These are phyloP conservation scores for Vitis rupestris DNA, from an alignment of 164 flowering plant species.

Conservation along the genomic window DNA sequence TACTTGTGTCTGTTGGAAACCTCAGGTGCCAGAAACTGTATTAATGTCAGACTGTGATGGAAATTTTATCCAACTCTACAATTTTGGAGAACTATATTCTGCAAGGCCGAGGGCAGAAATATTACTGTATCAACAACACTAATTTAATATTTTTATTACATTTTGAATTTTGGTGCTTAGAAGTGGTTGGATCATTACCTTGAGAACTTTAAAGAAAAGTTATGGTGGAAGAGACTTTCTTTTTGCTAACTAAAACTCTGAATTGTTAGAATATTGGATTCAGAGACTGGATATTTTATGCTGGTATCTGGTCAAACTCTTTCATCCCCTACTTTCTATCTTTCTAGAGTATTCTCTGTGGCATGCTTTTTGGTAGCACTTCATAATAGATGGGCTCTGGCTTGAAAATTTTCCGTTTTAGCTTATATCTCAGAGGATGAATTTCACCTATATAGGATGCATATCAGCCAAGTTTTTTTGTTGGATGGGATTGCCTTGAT, in stretches of 20 bases:
- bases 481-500: not conserved
- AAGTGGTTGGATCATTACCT: not conserved
- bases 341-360: not conserved
- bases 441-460: not conserved
- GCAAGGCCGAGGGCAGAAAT: not conserved
- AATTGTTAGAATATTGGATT: not conserved
- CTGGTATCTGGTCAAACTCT: not conserved
- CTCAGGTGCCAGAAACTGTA: not conserved
- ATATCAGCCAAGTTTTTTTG: not conserved
- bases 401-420: not conserved
- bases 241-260: not conserved
- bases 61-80: not conserved
- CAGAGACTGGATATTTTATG: not conserved
- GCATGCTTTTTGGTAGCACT: not conserved
- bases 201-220: not conserved
- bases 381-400: not conserved
- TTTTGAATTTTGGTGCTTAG: not conserved
- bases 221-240: not conserved
- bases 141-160: not conserved
- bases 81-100: conserved; percentile 1
- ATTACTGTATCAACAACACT: not conserved
- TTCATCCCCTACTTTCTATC: not conserved
- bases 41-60: not conserved
- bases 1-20: not conserved
- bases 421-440: not conserved